These are phyloP conservation scores for Shiraia sp. DNA, from an alignment of 2,329 filamentous ascomycete genomes.

Conservation along the genomic window DNA sequence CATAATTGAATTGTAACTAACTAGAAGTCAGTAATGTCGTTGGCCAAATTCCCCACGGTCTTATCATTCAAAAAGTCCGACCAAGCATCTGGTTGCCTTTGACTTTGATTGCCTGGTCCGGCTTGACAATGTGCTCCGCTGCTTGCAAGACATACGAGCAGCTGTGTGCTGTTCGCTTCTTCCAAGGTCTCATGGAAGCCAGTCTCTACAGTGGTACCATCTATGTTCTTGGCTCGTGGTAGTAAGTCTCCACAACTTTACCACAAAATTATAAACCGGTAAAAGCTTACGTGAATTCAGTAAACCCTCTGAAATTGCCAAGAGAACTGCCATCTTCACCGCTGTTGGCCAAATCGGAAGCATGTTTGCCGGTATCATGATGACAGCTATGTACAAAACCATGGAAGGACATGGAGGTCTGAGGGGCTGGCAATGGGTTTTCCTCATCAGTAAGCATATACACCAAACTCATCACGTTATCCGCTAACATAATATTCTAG, in stretches of 20 bases:
- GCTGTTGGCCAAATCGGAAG: conserved; percentile 25
- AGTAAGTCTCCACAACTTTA: conserved; percentile 18
- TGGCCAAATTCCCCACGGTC: conserved; percentile 24
- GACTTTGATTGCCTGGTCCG: conserved; percentile 26
- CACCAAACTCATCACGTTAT: not conserved
- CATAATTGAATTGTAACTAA: not conserved
- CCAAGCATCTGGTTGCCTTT: conserved; percentile 29
- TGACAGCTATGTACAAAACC: conserved; percentile 28
- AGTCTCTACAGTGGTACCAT: conserved; percentile 26
- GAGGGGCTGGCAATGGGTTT: conserved; percentile 32
- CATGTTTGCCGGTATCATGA: conserved; percentile 34
- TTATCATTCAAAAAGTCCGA: conserved; percentile 28
- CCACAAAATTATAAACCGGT: too few relatives aligned
- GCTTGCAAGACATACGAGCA: conserved; percentile 26
- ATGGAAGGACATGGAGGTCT: conserved; percentile 22
- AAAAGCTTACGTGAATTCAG: conserved; percentile 4
- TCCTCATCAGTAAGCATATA: conserved; percentile 18
- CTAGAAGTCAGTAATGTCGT: conserved; percentile 15
- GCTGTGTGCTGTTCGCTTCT: conserved; percentile 24
- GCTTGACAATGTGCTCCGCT: conserved; percentile 30
- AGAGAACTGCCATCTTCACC: conserved; percentile 29
- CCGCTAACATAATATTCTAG: conserved; percentile 8
- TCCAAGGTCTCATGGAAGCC: conserved; percentile 26
- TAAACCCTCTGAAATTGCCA: conserved; percentile 28
- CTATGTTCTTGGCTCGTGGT: conserved; percentile 31